Conservation (phyloP, 2,329 filamentous ascomycete species). For the Curvularia sp. region DNA sequence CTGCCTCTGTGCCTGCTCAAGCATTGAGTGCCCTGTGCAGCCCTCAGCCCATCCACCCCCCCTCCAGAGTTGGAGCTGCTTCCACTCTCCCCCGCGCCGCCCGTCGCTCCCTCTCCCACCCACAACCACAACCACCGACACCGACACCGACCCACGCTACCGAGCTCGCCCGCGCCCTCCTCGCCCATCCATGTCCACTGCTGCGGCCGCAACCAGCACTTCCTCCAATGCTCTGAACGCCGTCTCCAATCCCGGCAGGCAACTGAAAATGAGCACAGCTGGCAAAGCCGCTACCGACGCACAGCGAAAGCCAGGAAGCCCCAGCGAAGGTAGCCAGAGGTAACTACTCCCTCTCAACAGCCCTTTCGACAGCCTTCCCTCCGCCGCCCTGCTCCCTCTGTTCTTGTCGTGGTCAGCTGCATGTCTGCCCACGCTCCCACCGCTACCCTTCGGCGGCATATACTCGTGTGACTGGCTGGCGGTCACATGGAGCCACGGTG, state of each 20-base stretch:
- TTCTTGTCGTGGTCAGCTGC: background rate
- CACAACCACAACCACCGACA: conserved; percentile 4
- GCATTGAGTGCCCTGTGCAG: conserved; percentile 40
- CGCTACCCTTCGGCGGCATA: conserved; percentile 24
- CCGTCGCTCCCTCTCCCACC: conserved; percentile 28
- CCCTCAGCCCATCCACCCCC: conserved; percentile 25
- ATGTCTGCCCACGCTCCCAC: conserved; percentile 7
- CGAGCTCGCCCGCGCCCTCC: conserved; percentile 25
- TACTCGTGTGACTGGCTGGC: conserved; percentile 42
- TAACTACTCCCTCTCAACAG: conserved; percentile 47
- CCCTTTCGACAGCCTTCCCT: background rate
- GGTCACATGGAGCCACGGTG: conserved; percentile 48
- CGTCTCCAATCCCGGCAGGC: conserved; percentile 49
- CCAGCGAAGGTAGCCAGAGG: conserved; percentile 63
- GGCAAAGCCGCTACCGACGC: conserved; percentile 59
- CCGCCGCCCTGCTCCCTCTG: background rate
- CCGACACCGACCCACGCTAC: conserved; percentile 19
- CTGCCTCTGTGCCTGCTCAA: conserved; percentile 21
- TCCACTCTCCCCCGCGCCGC: conserved; percentile 20
- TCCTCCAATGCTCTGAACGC: conserved; percentile 47
- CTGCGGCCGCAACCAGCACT: conserved; percentile 40
- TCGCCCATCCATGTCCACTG: conserved; percentile 45
- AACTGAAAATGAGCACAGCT: conserved; percentile 59
- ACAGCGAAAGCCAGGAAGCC: conserved; percentile 63
- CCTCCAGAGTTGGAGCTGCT: conserved; percentile 22